Evolutionary conservation across 2,329 filamentous ascomycete genomes (phyloP), one percentile per base, ranked within the genome.

Genomic region (Polytolypa hystricis): DNA sequence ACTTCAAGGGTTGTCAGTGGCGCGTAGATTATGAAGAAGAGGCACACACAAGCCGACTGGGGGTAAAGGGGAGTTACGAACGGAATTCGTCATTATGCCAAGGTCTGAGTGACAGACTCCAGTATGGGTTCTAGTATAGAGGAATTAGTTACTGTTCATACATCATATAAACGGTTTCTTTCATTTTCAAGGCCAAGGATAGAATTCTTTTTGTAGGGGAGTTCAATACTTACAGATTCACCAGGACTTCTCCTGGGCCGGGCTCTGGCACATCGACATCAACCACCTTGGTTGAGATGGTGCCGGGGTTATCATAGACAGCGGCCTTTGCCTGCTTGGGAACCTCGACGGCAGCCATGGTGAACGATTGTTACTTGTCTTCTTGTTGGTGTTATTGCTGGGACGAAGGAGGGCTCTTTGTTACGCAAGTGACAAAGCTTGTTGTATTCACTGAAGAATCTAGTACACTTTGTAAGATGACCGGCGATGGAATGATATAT

Each of bases 61-160:
- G 14, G 18, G 26, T 17, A 26, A 35, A 3, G 32, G 10, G 14
- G 5, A 17, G 12, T 14, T 33, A 35, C 45, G 17, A 46, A 59
- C 55, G 14, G 49, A 51, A 41, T 69, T 69, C 15, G 62, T 64
- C 68, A 72, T 73, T 30, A 77, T 57, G 32, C 69, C 73, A 42
- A 74, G 59, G 49, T 81, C 76, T 2, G 69, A 74, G 52, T 80
- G 76, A 56, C 76, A 80, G 30, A 80, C 75, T 33, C 77, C 77
- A 0, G 72, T 73, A 49, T 79, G 75, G 3, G 76, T 73, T 25
- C 69, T 70, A 39, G 17, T 20, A 6, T n/a, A 10, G n/a, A 27
- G 31, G 18, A 15, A 30, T 34, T 19, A 29, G 26, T n/a, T n/a
- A n/a, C n/a, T n/a, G n/a, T n/a, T n/a, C n/a, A n/a, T n/a, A n/a